phyloP scores from a whole-genome alignment of 768 basidiomycete genomes.

The Chalciporus pseudorubinellus region DNA sequence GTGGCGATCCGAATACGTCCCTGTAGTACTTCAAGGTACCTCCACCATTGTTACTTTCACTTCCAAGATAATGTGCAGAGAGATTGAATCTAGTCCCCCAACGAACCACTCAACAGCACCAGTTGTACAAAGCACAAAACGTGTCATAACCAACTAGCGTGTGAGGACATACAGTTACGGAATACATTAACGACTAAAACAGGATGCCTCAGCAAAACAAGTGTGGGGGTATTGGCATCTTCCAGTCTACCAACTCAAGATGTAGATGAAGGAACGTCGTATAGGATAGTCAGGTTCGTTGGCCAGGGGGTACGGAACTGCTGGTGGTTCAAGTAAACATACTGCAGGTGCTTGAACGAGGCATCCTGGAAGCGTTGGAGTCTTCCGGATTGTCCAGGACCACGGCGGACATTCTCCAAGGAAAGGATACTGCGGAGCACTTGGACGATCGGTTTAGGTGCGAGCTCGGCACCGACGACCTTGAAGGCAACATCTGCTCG shows the following conservation, averaged over 20 bases:
- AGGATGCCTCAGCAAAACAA: not conserved
- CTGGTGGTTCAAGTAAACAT: slow-evolving; percentile 53
- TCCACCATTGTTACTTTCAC: too few relatives aligned
- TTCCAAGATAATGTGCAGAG: too few relatives aligned
- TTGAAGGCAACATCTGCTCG: slow-evolving; percentile 47
- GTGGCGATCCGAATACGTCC: too few relatives aligned
- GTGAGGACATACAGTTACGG: not conserved
- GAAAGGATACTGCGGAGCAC: slow-evolving; percentile 64
- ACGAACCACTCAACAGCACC: not conserved
- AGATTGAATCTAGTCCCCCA: too few relatives aligned
- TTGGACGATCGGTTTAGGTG: slow-evolving; percentile 57
- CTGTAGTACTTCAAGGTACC: too few relatives aligned
- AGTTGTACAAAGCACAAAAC: not conserved
- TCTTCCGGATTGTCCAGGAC: slow-evolving; percentile 63
- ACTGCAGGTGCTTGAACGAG: slow-evolving; percentile 46
- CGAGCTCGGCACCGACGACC: slow-evolving; percentile 52
- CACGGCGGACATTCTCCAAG: slow-evolving; percentile 57
- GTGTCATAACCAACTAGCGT: not conserved
- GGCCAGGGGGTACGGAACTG: slow-evolving; percentile 65
- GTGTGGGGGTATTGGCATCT: not conserved
- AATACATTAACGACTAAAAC: slow-evolving; percentile 5
- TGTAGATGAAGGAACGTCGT: slow-evolving; percentile 20
- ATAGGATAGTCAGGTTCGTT: slow-evolving; percentile 57
- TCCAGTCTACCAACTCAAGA: slow-evolving; percentile 14
- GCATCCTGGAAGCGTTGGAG: slow-evolving; percentile 57